Conservation (phyloP, 2,329 filamentous ascomycete genomes). For the Neopestalotiopsis clavispora region DNA sequence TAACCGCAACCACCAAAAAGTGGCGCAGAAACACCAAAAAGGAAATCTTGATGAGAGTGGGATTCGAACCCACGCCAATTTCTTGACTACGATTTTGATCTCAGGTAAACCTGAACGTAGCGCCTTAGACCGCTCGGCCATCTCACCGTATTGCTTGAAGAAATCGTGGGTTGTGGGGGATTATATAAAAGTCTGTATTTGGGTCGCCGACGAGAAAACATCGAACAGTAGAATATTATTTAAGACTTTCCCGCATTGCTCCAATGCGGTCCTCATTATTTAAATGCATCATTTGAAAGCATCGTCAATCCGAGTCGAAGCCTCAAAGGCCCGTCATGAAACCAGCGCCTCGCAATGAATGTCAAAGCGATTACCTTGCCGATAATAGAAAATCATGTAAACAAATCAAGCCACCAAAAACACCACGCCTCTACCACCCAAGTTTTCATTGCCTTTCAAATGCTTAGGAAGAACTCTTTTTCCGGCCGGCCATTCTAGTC, state of each 20-base stretch:
- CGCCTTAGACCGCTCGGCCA: slow-evolving; percentile 1
- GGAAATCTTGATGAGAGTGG: background rate
- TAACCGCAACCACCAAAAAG: too few relatives aligned
- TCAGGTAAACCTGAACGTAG: background rate
- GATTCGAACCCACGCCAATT: slow-evolving; percentile 1
- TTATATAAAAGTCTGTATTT: background rate
- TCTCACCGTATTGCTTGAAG: background rate
- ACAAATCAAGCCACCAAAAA: slow-evolving; percentile 7
- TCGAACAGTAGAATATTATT: background rate
- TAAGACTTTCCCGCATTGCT: background rate
- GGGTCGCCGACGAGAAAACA: background rate
- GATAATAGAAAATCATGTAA: background rate
- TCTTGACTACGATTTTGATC: background rate
- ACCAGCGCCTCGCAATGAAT: background rate
- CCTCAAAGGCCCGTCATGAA: background rate
- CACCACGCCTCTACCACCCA: slow-evolving; percentile 12
- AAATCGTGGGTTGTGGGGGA: background rate
- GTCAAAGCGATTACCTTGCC: background rate
- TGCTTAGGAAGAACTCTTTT: slow-evolving; percentile 36
- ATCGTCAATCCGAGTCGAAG: background rate
- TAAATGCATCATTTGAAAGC: background rate
- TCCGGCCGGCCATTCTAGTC: slow-evolving; percentile 27
- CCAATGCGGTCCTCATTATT: background rate
- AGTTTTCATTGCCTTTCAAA: slow-evolving; percentile 30
- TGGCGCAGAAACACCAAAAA: background rate